Evolutionary conservation across 2,329 filamentous ascomycete species (phyloP), one percentile per base, ranked within the genome.

Genomic region (Fusarium sp.): DNA sequence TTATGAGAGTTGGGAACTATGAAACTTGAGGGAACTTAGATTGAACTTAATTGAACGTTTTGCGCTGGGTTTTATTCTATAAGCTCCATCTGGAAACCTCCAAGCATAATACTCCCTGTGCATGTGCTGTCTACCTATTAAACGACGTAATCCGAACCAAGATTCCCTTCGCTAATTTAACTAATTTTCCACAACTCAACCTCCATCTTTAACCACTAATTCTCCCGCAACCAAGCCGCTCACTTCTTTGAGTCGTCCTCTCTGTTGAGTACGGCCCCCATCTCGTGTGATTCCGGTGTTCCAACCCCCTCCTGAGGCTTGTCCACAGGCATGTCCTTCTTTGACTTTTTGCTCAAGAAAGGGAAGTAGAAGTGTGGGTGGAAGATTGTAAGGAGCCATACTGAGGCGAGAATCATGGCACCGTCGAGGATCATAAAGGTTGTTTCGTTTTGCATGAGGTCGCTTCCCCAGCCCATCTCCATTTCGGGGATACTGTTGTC

Each of bases 401-500:
- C 70, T 0, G 73, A 59, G 3, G 67, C 56, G 2, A 75, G 73
- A 2, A 75, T 74, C 73, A 75, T 75, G 2, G 64, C 65, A 6
- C 73, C 73, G 3, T 75, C 73, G 1, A 75, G 70, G 10, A 73
- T 76, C 3, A 75, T 13, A 35, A 75, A 75, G 1, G 70, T 70
- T 2, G 73, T 75, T 11, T 75, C 73, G 24, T 75, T 76, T 10
- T 75, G 73, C 73, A 75, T 75, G 3, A 75, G 73, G 3, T 20
- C 31, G 13, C 73, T 75, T 0, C 73, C 73, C 73, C 73, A 75
- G 2, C 73, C 73, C 73, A 76, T 76, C 4, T 74, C 67, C 73
- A 76, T 75, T 9, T 75, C 73, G 0, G 73, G 73, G 2, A 75
- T 71, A 64, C 73, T 75, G 8, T 62, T 0, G 2, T 0, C 5